Conservation (phyloP, 75 land plant species). For the Selaginella tamariscina region DNA sequence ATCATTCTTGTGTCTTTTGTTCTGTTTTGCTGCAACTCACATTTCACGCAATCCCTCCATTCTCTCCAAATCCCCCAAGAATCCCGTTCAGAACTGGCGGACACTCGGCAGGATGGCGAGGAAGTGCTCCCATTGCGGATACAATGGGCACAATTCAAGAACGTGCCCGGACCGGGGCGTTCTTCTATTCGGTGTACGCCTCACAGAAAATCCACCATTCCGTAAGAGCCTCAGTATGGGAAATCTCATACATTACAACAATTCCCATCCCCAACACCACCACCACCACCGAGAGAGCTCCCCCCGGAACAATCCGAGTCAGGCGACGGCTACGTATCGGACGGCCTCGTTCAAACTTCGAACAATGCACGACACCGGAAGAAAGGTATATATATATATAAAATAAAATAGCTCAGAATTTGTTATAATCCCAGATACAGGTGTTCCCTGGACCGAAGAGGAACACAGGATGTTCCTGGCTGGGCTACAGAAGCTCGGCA, state of each 20-base stretch:
- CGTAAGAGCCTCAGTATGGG: conserved; percentile 81
- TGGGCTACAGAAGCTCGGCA: no score
- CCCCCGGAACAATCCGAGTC: conserved; percentile 17
- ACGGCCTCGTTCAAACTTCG: conserved; percentile 52
- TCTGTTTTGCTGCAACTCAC: no score
- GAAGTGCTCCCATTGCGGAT: conserved; percentile 81
- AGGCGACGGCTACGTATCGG: conserved; percentile 55
- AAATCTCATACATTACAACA: conserved; percentile 43
- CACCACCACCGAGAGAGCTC: conserved; percentile 14
- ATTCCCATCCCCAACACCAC: conserved; percentile 17
- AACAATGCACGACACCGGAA: conserved; percentile 60
- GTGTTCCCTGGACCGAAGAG: no score
- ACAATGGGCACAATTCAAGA: conserved; percentile 85
- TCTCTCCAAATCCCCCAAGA: no score
- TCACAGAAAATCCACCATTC: conserved; percentile 34
- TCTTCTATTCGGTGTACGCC: conserved; percentile 59
- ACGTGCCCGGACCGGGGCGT: conserved; percentile 48
- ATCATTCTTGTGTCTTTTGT: no score
- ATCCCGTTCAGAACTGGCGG: no score
- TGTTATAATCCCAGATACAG: no score
- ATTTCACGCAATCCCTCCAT: no score
- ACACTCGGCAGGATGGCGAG: conserved; percentile 67
- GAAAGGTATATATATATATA: conserved; percentile 42
- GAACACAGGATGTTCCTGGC: no score
- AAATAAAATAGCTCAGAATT: no score